phyloP scores from a whole-genome alignment of 805 yeast species.

The Torulaspora delbrueckii region DNA sequence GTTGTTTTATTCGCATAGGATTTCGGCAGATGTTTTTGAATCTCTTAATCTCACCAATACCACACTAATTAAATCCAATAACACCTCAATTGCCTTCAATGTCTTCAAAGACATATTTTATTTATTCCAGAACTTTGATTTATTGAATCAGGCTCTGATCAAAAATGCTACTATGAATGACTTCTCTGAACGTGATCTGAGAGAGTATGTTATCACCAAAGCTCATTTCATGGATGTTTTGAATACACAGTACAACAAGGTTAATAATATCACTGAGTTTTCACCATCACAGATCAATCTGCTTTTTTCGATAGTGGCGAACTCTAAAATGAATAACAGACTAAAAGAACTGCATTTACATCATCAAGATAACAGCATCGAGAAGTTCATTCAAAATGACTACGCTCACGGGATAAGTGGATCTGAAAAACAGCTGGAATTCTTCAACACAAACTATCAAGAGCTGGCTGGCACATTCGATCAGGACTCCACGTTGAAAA shows the following conservation, averaged over 20 bases:
- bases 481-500: conserved; percentile 14
- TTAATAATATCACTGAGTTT: conserved; percentile 39
- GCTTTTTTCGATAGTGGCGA: conserved; percentile 36
- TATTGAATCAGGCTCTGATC: conserved; percentile 37
- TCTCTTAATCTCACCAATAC: conserved; percentile 34
- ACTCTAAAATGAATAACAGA: conserved; percentile 31
- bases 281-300: conserved; percentile 41
- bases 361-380: conserved; percentile 27
- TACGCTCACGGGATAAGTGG: conserved; percentile 24
- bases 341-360: conserved; percentile 21
- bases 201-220: conserved; percentile 35
- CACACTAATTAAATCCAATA: conserved; percentile 26
- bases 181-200: conserved; percentile 27
- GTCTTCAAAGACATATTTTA: conserved; percentile 39
- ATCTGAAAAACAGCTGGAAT: conserved; percentile 19
- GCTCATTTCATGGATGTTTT: conserved; percentile 35
- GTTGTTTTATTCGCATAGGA: conserved; percentile 37
- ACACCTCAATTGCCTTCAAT: conserved; percentile 35
- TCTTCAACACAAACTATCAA: conserved; percentile 29
- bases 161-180: conserved; percentile 33
- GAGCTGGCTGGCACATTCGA: conserved; percentile 24
- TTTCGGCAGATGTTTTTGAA: conserved; percentile 35
- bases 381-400: conserved; percentile 28
- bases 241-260: conserved; percentile 38
- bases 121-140: conserved; percentile 39